These are phyloP conservation scores for Exserohilum turcica DNA, from an alignment of 2,329 filamentous ascomycete species.

Conservation along the genomic window DNA sequence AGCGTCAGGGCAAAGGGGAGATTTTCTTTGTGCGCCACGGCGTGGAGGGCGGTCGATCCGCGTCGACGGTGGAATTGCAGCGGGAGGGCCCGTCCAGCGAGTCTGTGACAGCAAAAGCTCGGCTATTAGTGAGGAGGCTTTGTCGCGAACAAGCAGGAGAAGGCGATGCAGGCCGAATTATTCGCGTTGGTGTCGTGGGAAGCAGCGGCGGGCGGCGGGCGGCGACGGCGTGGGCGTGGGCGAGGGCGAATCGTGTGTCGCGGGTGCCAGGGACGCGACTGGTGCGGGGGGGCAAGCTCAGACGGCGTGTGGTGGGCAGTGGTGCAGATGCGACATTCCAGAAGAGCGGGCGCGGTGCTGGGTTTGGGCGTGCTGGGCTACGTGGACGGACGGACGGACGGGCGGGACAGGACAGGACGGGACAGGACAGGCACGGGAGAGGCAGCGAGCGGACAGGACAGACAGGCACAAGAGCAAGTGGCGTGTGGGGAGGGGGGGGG, in stretches of 20 bases:
- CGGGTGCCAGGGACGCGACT: constrained; percentile 18
- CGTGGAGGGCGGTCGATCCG: constrained; percentile 14
- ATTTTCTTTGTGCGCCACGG: constrained; percentile 32
- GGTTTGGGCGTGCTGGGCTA: background rate
- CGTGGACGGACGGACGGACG: no score
- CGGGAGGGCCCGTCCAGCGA: constrained; percentile 34
- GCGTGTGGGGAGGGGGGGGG: background rate
- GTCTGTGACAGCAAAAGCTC: constrained; percentile 11
- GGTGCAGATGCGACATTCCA: constrained; percentile 37
- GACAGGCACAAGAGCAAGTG: background rate
- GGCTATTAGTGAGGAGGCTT: constrained; percentile 3
- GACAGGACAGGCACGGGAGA: background rate
- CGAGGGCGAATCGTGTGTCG: background rate
- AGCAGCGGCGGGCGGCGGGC: constrained; percentile 7
- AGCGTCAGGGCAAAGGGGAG: constrained; percentile 23
- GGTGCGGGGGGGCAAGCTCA: constrained; percentile 27
- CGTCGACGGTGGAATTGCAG: constrained; percentile 22
- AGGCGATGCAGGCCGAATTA: constrained; percentile 5
- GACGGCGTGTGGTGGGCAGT: constrained; percentile 25
- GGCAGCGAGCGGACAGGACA: background rate
- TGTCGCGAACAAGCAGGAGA: constrained; percentile 4
- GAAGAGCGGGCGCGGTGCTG: constrained; percentile 22
- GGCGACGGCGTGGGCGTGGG: constrained; percentile 6
- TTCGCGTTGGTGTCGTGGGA: background rate
- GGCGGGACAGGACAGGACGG: no score